Percentiles rank a stretch among this genome's conserved stretches.
phyloP scores from a whole-genome alignment of 768 basidiomycete genomes.

The Tricholoma hemisulphureum region DNA sequence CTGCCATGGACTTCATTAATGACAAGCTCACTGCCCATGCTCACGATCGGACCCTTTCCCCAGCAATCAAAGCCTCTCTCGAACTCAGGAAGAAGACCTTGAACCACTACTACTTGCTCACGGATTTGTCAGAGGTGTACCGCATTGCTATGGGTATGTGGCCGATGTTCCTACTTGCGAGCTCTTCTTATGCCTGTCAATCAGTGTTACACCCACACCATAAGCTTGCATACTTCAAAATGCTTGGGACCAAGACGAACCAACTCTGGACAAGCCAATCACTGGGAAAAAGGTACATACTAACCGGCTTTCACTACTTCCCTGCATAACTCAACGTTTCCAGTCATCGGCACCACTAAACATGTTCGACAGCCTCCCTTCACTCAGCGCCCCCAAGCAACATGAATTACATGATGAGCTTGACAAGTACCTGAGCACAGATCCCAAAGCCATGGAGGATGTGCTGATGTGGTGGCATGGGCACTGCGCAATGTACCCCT shows the following conservation, averaged over 20 bases:
- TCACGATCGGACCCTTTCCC: too few species aligned
- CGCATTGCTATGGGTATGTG: too few species aligned
- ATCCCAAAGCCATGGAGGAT: constrained; percentile 21
- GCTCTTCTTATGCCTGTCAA: constrained; percentile 15
- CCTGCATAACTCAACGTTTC: constrained; percentile 10
- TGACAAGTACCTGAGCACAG: constrained; percentile 27
- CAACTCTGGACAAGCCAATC: constrained; percentile 11
- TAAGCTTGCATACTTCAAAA: constrained; percentile 33
- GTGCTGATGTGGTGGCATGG: constrained; percentile 28
- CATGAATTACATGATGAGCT: too few species aligned
- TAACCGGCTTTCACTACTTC: constrained; percentile 12
- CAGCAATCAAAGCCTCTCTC: too few species aligned
- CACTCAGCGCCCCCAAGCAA: too few species aligned
- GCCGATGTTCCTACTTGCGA: too few species aligned
- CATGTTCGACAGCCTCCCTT: not conserved
- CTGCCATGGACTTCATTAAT: too few species aligned
- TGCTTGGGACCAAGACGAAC: not conserved
- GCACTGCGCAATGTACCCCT: not conserved
- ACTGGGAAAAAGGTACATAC: constrained; percentile 25
- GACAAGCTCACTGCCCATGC: too few species aligned
- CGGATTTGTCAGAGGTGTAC: too few species aligned
- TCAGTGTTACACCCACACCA: constrained; percentile 33
- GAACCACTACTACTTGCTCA: too few species aligned
- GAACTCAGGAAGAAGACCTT: too few species aligned
- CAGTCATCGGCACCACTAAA: constrained; percentile 4